A percentile compares a stretch with the other conserved stretches of the same genome.
Evolutionary conservation across 305 asterid genomes (phyloP).

Genomic region (Plantago coronopus): DNA sequence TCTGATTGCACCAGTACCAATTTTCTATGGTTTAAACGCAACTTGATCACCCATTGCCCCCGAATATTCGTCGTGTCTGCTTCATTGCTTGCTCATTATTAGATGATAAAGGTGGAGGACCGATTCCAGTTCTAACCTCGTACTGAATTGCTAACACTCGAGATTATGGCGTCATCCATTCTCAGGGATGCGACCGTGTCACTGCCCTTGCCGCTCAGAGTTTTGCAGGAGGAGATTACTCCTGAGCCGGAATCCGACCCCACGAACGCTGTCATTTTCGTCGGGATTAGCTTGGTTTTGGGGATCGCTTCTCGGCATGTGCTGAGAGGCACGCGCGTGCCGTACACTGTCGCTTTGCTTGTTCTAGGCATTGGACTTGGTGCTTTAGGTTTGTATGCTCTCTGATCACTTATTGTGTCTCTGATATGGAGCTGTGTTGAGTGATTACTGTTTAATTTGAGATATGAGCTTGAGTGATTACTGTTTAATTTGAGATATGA

Average conservation of each 20-base stretch:
- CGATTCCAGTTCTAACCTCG: neutral
- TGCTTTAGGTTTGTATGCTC: conserved; percentile 64
- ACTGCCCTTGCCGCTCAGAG: conserved; percentile 40
- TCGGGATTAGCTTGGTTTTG: conserved; percentile 77
- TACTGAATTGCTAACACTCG: neutral
- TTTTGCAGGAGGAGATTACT: conserved; percentile 35
- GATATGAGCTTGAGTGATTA: neutral
- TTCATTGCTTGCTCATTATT: too few species aligned
- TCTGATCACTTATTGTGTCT: too few species aligned
- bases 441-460: neutral
- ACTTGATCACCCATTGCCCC: too few species aligned
- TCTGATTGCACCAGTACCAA: too few species aligned
- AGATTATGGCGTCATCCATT: conserved; percentile 17
- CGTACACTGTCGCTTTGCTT: conserved; percentile 83
- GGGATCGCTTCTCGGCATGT: conserved; percentile 77
- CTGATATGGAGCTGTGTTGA: too few species aligned
- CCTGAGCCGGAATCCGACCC: conserved; percentile 34
- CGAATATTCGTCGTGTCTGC: too few species aligned
- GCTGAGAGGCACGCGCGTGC: conserved; percentile 89
- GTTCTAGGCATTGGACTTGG: conserved; percentile 80
- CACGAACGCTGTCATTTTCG: conserved; percentile 75
- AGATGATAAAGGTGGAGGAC: neutral
- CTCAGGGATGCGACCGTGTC: conserved; percentile 21
- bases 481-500: neutral
- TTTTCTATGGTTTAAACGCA: too few species aligned